These are phyloP conservation scores for Spongispora temasekensis DNA, from an alignment of 1,284 basidiomycete species.

Conservation along the genomic window DNA sequence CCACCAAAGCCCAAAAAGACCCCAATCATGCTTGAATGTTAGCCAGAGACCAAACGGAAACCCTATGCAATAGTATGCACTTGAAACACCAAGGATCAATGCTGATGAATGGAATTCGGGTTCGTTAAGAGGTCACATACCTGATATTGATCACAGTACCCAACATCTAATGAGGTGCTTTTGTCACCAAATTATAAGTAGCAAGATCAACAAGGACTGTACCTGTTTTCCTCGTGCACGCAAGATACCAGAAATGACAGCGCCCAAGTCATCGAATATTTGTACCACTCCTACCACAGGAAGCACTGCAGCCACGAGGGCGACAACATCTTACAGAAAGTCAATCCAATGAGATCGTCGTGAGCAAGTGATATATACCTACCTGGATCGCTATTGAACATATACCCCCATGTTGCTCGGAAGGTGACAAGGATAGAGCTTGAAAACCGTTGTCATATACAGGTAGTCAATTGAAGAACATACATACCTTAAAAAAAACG, in stretches of 20 bases:
- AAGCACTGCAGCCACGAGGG: slow-evolving; percentile 69
- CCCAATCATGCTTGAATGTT: slow-evolving; percentile 53
- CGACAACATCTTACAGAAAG: slow-evolving; percentile 51
- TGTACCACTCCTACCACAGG: slow-evolving; percentile 83
- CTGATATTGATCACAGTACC: slow-evolving; percentile 68
- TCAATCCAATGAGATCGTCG: background rate
- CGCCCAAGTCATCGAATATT: slow-evolving; percentile 72
- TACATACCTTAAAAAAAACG: slow-evolving; percentile 60
- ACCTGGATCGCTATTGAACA: slow-evolving; percentile 86
- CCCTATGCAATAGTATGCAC: slow-evolving; percentile 68
- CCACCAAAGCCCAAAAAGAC: slow-evolving; percentile 65
- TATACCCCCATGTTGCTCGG: slow-evolving; percentile 72
- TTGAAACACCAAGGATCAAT: slow-evolving; percentile 22
- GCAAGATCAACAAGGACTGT: slow-evolving; percentile 6
- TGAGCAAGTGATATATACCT: slow-evolving; percentile 11
- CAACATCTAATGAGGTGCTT: slow-evolving; percentile 44
- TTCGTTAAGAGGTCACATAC: slow-evolving; percentile 32
- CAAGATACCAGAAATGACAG: slow-evolving; percentile 74
- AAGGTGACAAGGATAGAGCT: slow-evolving; percentile 74
- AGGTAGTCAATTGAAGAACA: slow-evolving; percentile 10
- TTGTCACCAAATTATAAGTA: background rate
- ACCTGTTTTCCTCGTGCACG: slow-evolving; percentile 77
- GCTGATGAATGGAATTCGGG: background rate
- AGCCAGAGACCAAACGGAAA: slow-evolving; percentile 69
- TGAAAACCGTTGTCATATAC: slow-evolving; percentile 13